A percentile compares a stretch with the other conserved stretches of the same genome.
These are phyloP conservation scores for Penicillium carneum DNA, from an alignment of 2,329 filamentous ascomycete species.

Conservation along the genomic window DNA sequence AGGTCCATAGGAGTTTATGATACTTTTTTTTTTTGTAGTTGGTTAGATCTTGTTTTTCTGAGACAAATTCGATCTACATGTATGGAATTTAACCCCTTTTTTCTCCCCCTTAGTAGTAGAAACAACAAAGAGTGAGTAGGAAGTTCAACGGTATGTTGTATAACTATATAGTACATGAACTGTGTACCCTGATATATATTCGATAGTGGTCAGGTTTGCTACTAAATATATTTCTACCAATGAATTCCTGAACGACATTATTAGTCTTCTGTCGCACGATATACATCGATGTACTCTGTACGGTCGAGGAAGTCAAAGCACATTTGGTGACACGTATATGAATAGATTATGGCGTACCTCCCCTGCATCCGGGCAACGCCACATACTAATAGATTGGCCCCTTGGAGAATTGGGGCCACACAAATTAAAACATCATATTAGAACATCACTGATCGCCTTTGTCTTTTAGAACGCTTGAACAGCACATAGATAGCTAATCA, in stretches of 20 bases:
- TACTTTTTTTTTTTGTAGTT: not conserved
- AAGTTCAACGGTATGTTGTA: not conserved
- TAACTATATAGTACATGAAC: not conserved
- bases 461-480: not conserved
- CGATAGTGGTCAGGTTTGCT: too few relatives aligned
- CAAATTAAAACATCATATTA: not conserved
- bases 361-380: slow-evolving; percentile 2
- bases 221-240: not conserved
- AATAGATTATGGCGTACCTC: not conserved
- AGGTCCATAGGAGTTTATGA: not conserved
- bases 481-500: too few relatives aligned
- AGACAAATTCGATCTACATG: not conserved
- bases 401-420: not conserved
- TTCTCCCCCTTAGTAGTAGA: not conserved
- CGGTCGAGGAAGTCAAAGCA: not conserved
- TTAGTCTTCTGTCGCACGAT: not conserved
- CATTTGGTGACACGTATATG: slow-evolving; percentile 2
- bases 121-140: not conserved
- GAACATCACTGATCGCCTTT: not conserved
- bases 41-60: not conserved
- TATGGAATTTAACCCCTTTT: not conserved
- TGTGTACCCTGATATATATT: not conserved
- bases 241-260: not conserved
- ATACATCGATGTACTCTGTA: not conserved
- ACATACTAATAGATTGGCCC: not conserved